Percentiles rank a stretch among this genome's conserved stretches.
These are phyloP conservation scores for Xylaria scruposa DNA, from an alignment of 495 filamentous ascomycete genomes.

Conservation along the genomic window DNA sequence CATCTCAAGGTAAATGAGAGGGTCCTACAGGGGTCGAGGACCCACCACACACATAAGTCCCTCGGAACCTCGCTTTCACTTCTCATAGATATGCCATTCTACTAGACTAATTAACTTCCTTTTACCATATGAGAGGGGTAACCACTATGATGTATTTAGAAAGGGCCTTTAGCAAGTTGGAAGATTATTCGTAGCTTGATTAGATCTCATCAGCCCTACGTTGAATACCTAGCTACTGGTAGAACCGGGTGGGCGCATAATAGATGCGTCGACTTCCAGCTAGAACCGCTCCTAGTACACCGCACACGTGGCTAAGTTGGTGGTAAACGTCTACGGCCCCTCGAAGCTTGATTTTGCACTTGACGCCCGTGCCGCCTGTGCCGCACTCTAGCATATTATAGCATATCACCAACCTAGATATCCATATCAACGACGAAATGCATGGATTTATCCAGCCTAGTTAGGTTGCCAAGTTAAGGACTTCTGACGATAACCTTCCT, in stretches of 20 bases:
- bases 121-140: background rate
- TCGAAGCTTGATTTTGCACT: background rate
- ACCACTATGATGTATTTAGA: background rate
- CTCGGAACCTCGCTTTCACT: conserved; percentile 11
- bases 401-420: background rate
- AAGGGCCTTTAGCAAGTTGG: conserved; percentile 9
- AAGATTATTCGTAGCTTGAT: conserved; percentile 7
- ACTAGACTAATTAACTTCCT: background rate
- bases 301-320: background rate
- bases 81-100: background rate
- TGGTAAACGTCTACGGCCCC: background rate
- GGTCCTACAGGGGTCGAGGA: conserved; percentile 9
- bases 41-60: conserved; percentile 1
- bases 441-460: background rate
- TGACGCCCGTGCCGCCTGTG: background rate
- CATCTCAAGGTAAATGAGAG: background rate
- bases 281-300: background rate
- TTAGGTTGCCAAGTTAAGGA: too few relatives aligned
- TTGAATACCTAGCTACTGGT: background rate
- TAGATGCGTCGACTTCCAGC: background rate
- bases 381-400: background rate
- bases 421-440: background rate
- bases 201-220: background rate
- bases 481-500: too few relatives aligned
- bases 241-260: background rate